phyloP scores from a whole-genome alignment of 768 basidiomycete genomes.

The Lactarius sp. region DNA sequence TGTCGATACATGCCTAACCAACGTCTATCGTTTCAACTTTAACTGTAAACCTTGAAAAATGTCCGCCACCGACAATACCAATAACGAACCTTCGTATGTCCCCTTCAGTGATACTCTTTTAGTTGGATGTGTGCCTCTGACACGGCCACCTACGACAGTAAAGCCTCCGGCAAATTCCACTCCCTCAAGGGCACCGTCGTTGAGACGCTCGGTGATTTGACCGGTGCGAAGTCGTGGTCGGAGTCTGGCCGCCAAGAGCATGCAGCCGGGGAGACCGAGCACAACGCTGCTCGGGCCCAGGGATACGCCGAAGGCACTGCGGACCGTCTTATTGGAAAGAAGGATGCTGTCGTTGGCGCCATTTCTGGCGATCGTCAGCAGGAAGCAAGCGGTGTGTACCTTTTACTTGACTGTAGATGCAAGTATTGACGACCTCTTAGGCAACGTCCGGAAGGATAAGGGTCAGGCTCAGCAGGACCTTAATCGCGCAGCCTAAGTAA shows the following conservation, averaged over 20 bases:
- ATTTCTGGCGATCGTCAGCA: conserved; percentile 52
- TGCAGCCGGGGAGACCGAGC: conserved; percentile 42
- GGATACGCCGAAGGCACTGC: conserved; percentile 45
- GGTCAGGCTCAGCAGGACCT: conserved; percentile 49
- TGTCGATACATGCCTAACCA: background rate
- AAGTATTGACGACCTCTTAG: conserved; percentile 30
- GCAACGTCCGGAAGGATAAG: conserved; percentile 51
- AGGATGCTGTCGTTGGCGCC: conserved; percentile 51
- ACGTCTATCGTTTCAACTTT: background rate
- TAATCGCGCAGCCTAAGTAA: conserved; percentile 32
- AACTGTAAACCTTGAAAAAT: background rate
- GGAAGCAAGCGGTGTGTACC: conserved; percentile 41
- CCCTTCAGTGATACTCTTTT: background rate
- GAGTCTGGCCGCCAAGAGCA: conserved; percentile 49
- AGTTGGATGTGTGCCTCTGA: background rate
- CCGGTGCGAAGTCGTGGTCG: conserved; percentile 41
- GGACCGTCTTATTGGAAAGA: conserved; percentile 46
- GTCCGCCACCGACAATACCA: conserved; percentile 17
- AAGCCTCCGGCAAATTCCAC: conserved; percentile 38
- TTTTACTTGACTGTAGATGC: no score
- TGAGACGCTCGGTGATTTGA: conserved; percentile 41
- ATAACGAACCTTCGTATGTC: conserved; percentile 19
- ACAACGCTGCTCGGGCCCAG: conserved; percentile 44
- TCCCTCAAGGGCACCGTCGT: conserved; percentile 38
- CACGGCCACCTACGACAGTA: conserved; percentile 26